A percentile compares a stretch with the other conserved stretches of the same genome.
Evolutionary conservation across 768 basidiomycete genomes (phyloP).

Genomic region (Mycena maculata): DNA sequence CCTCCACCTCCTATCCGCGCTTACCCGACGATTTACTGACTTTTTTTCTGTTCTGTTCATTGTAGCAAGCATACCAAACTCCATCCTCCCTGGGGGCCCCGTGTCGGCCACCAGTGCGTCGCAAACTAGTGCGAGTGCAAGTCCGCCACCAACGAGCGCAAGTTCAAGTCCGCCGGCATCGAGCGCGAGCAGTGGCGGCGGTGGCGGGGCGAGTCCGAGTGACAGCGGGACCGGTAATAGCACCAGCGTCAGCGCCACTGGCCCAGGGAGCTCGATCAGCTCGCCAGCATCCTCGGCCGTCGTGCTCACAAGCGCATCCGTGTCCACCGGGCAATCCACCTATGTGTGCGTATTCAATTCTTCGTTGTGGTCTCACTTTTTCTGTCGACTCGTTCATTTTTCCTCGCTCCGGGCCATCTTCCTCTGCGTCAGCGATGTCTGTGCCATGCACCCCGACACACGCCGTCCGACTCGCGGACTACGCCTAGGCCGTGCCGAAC

Average conservation of each 20-base stretch:
- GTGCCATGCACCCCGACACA: no score
- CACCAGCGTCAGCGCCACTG: neutral
- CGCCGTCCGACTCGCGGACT: no score
- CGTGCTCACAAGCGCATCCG: slow-evolving; percentile 3
- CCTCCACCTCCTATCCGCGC: neutral
- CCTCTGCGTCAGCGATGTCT: neutral
- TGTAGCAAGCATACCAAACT: neutral
- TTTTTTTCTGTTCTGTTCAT: neutral
- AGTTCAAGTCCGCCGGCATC: no score
- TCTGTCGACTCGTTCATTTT: neutral
- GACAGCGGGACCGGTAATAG: no score
- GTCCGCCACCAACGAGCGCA: neutral
- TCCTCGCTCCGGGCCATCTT: neutral
- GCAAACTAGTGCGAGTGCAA: neutral
- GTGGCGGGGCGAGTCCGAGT: no score
- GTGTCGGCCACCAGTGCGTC: no score
- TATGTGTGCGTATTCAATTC: slow-evolving; percentile 7
- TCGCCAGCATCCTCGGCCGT: no score
- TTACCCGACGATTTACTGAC: neutral
- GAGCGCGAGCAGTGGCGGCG: no score
- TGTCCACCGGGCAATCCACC: slow-evolving; percentile 7
- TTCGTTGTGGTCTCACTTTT: neutral
- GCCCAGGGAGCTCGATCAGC: no score
- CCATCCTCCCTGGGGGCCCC: no score
- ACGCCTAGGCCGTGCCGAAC: no score